Base-by-base conservation (phyloP, 2,329 filamentous ascomycete species). In the Dactylonectria macrodidyma region DNA sequence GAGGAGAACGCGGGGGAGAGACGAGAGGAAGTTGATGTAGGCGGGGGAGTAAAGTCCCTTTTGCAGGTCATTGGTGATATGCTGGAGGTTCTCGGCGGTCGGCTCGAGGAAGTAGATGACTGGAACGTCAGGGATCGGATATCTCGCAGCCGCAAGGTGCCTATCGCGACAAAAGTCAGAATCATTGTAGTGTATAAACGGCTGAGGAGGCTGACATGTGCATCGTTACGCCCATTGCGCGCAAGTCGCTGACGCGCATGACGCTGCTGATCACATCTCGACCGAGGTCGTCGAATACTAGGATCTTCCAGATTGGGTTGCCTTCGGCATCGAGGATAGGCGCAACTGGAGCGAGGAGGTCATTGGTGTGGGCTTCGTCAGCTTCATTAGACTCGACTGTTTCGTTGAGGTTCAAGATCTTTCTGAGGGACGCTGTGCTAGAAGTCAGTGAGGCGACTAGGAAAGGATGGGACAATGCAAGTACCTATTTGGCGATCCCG, bases 201-300 rank as follows among this genome's bases (percentile, higher is more conserved):
- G 44, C 47, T 50, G 44, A 36, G 41, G 51, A 24, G 59, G 77
- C 83, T 71, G 88, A 97, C 94, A 97, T 90, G 83, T 98, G 94
- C 87, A 97, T 96, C 46, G 95, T 98, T 61, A 98, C 93, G n/a
- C 97, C 96, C 90, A 96, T 95, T 68, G 92, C 90, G 70, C 97
- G 89, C 78, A 99, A 85, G 82, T 99, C 96, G 78, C 95, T 97
- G 70, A 99, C 96, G 66, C 95, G 89, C 71, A 99, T 86, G 2
- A 99, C 95, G 77, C 95, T 98, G 84, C 95, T 98, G 77, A 99
- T 98, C 66, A 99, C 93, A 88, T 98, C 95, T 80, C 95, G 89
- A 55, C 95, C 96, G 4, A 91, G 81, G 74, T 95, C 93, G 81
- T 99, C 97, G 79, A 99, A 98, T 10, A 99, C 94, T 59, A 99